phyloP scores from a whole-genome alignment of 176 grass and related monocot species.

The Ensete ventricosum region DNA sequence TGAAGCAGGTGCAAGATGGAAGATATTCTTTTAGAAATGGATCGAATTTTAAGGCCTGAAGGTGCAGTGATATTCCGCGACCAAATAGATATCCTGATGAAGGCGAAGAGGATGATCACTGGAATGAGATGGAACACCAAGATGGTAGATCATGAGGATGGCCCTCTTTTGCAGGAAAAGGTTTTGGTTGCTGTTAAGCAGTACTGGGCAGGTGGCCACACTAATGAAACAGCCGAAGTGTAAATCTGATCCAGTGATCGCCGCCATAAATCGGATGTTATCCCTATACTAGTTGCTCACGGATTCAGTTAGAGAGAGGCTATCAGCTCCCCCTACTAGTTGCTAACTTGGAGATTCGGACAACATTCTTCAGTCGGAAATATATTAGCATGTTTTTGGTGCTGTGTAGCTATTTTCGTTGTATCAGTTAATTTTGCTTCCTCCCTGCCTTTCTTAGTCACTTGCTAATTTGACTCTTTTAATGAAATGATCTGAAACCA shows the following conservation, averaged over 20 bases:
- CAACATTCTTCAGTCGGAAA: too few relatives aligned
- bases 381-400: too few relatives aligned
- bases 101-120: constrained; percentile 37
- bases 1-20: constrained; percentile 42
- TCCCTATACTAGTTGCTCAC: not conserved
- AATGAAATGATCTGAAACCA: too few relatives aligned
- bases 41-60: constrained; percentile 78
- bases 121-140: constrained; percentile 85
- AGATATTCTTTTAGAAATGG: constrained; percentile 91
- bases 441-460: too few relatives aligned
- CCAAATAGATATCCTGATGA: constrained; percentile 55
- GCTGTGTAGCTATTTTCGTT: too few relatives aligned
- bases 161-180: constrained; percentile 54
- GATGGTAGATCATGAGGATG: constrained; percentile 85
- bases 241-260: not conserved
- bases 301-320: not conserved
- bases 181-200: constrained; percentile 62
- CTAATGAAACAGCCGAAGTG: not conserved
- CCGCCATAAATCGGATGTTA: not conserved
- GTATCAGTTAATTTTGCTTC: too few relatives aligned
- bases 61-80: constrained; percentile 69
- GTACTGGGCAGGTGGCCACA: constrained; percentile 45
- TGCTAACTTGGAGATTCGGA: too few relatives aligned
- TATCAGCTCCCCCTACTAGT: too few relatives aligned
- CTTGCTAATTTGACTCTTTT: too few relatives aligned